Conservation (phyloP, 305 asterid species). For the Nicotiana rustica region DNA sequence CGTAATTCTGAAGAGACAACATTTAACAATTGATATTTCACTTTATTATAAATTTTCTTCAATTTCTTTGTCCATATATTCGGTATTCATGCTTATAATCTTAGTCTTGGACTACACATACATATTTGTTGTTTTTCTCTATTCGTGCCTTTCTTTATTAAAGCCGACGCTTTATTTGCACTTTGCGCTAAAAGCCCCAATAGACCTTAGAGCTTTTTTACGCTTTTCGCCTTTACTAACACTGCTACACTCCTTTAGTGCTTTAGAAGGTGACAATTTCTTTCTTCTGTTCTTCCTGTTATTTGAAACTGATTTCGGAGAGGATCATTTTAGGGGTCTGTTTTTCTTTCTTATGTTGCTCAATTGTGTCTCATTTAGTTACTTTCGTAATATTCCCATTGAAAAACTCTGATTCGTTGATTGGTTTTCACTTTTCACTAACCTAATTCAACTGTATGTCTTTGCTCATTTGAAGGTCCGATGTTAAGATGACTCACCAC, state of each 20-base stretch:
- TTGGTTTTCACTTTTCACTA: neutral
- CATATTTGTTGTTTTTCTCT: too few species aligned
- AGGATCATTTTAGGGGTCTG: conserved; percentile 1
- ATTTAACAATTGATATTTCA: too few species aligned
- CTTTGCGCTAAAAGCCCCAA: too few species aligned
- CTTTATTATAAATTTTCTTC: too few species aligned
- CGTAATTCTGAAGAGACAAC: too few species aligned
- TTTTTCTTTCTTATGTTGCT: neutral
- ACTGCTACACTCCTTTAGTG: neutral
- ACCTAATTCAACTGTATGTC: neutral
- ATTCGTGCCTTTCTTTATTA: too few species aligned
- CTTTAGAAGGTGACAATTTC: neutral
- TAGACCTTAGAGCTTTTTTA: too few species aligned
- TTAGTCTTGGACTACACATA: too few species aligned
- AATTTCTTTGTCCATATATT: too few species aligned
- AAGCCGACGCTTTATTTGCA: too few species aligned
- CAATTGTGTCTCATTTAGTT: neutral
- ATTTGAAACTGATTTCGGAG: neutral
- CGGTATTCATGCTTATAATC: too few species aligned
- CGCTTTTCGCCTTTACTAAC: too few species aligned
- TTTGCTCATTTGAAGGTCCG: neutral
- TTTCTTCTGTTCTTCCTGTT: neutral
- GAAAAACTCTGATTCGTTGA: neutral
- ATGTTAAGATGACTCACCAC: neutral
- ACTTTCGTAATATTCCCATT: neutral